These are phyloP conservation scores for Cercospora canescens DNA, from an alignment of 2,329 filamentous ascomycete genomes.

Conservation along the genomic window DNA sequence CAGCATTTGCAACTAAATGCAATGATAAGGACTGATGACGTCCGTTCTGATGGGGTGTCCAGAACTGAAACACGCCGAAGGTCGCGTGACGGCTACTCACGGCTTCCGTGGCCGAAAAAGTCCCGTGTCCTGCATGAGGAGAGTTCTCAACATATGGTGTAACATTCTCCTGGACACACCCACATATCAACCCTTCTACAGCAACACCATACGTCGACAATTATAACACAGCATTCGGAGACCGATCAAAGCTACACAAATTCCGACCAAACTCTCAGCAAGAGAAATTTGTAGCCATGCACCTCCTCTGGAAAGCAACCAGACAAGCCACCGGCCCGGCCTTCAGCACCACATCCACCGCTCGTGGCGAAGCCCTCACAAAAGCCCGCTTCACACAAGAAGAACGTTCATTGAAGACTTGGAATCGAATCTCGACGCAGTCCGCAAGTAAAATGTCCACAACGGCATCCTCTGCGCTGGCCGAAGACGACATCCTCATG, in stretches of 20 bases:
- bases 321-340: conserved; percentile 8
- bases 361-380: neutral
- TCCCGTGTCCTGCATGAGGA: neutral
- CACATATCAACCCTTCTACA: neutral
- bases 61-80: neutral
- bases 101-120: neutral
- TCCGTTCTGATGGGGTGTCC: neutral
- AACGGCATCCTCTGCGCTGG: neutral
- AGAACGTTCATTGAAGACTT: neutral
- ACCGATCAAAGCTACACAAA: neutral
- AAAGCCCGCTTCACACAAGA: conserved; percentile 9
- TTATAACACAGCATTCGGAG: neutral
- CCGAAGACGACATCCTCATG: conserved; percentile 5
- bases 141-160: neutral
- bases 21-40: neutral
- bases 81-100: neutral
- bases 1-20: neutral
- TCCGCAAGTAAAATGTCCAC: conserved; percentile 3
- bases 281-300: neutral
- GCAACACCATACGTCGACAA: neutral
- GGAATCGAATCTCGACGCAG: conserved; percentile 4
- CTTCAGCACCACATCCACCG: conserved; percentile 10
- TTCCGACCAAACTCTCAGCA: neutral
- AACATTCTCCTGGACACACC: neutral
- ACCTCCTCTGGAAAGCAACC: conserved; percentile 11